Conservation (phyloP, 1,284 basidiomycete genomes). For the Fomitopsis palustris region DNA sequence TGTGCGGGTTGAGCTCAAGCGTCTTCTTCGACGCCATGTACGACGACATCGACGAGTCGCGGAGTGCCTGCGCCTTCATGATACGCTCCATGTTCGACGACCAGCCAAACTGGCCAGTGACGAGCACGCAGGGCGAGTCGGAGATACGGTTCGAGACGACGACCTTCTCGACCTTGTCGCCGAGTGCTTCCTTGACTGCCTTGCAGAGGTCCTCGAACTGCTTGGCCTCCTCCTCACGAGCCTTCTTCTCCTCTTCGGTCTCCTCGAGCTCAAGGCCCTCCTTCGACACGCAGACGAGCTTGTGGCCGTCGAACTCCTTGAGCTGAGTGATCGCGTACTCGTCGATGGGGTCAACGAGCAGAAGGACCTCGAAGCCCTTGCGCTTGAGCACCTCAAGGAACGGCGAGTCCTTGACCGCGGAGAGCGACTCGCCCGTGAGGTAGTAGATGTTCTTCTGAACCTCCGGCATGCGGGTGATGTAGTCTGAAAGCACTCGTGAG, state of each 20-base stretch:
- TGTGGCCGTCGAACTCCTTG: slow-evolving; percentile 99
- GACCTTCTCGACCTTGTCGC: slow-evolving; percentile 99
- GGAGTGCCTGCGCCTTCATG: slow-evolving; percentile 99
- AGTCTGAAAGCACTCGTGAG: slow-evolving; percentile 56
- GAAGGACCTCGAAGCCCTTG: slow-evolving; percentile 98
- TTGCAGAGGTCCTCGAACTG: slow-evolving; percentile 90
- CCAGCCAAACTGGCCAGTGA: slow-evolving; percentile 99
- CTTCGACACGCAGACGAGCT: slow-evolving; percentile 97
- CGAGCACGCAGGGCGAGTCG: slow-evolving; percentile 94
- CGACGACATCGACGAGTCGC: slow-evolving; percentile 98
- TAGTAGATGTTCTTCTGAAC: slow-evolving; percentile 99
- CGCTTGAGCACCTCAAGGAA: slow-evolving; percentile 99
- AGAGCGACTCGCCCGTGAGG: slow-evolving; percentile 97
- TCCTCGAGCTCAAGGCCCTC: slow-evolving; percentile 99
- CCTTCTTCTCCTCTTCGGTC: slow-evolving; percentile 96
- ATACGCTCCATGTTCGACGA: slow-evolving; percentile 99
- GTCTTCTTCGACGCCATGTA: slow-evolving; percentile 99
- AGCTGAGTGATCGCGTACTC: slow-evolving; percentile 97
- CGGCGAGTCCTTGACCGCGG: slow-evolving; percentile 89
- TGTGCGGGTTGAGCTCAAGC: slow-evolving; percentile 93
- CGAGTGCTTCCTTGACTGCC: slow-evolving; percentile 96
- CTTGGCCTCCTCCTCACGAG: slow-evolving; percentile 84
- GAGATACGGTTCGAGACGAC: slow-evolving; percentile 97
- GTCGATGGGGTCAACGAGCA: slow-evolving; percentile 98
- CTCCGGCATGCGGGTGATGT: slow-evolving; percentile 99